phyloP scores from a whole-genome alignment of 495 filamentous ascomycete genomes.

The Echria macrotheca region DNA sequence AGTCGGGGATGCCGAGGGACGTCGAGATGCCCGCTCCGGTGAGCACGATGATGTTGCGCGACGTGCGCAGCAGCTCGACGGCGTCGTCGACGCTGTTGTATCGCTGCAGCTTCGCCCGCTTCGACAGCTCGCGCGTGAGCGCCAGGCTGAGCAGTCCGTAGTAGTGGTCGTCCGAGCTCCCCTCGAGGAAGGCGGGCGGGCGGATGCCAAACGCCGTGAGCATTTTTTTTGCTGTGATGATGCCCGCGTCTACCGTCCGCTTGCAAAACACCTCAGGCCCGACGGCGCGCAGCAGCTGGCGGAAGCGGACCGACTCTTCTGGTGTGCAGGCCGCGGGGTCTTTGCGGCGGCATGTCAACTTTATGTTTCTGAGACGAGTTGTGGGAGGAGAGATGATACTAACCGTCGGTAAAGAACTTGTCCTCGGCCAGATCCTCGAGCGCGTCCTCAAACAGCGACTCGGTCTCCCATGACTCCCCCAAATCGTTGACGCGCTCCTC shows the following conservation, averaged over 20 bases:
- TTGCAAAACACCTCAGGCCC: slow-evolving; percentile 72
- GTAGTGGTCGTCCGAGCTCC: slow-evolving; percentile 66
- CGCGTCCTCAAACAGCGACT: slow-evolving; percentile 63
- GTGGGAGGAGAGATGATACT: slow-evolving; percentile 18
- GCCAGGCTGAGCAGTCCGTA: slow-evolving; percentile 68
- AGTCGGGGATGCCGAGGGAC: slow-evolving; percentile 84
- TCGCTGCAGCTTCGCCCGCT: slow-evolving; percentile 69
- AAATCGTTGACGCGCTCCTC: slow-evolving; percentile 59
- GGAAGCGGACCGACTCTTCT: slow-evolving; percentile 64
- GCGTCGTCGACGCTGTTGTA: slow-evolving; percentile 90
- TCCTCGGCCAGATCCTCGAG: slow-evolving; percentile 60
- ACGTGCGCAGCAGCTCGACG: slow-evolving; percentile 64
- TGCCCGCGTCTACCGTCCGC: slow-evolving; percentile 61
- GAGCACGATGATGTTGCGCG: slow-evolving; percentile 83
- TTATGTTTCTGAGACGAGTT: not conserved
- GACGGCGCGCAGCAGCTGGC: slow-evolving; percentile 63
- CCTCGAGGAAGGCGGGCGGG: slow-evolving; percentile 72
- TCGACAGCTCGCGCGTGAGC: slow-evolving; percentile 75
- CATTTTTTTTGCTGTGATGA: slow-evolving; percentile 73
- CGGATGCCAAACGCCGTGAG: slow-evolving; percentile 87
- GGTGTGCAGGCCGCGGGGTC: slow-evolving; percentile 61
- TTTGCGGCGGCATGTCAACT: slow-evolving; percentile 4
- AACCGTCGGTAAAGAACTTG: slow-evolving; percentile 53
- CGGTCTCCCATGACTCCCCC: slow-evolving; percentile 59
- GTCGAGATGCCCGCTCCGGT: slow-evolving; percentile 93